Evolutionary conservation across 371 early-diverging fungal genomes (phyloP), one percentile per base, ranked within the genome.

Genomic region (Lichtheimia ramosa): DNA sequence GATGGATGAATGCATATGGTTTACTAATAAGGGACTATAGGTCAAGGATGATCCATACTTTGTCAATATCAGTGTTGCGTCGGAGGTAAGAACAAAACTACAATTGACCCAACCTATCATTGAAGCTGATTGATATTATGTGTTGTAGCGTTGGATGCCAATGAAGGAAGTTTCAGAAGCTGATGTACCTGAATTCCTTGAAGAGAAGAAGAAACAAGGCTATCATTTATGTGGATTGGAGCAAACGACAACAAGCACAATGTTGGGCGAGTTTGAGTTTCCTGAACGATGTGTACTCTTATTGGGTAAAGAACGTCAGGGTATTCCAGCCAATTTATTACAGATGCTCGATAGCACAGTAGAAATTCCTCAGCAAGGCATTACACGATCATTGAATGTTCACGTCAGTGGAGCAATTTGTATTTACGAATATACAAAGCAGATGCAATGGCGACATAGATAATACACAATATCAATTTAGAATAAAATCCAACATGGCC

Each of bases 311-410:
- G 87, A 87, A 62, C 58, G 68, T 20, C 68, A 79, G 59, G 88
- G 88, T 8, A 77, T 88, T 12, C 87, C 89, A 41, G 82, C 83
- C 2, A 51, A 74, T 53, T 65, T 85, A 12, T 65, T 88, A 43
- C 81, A 77, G 25, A 63, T 86, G 61, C 61, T 86, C 25, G 89
- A 88, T 61, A 71, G 75, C 28, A 70, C 84, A 8, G 70, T 88
- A 13, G 86, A 88, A 63, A 85, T 88, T 21, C 86, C 86, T 23
- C 89, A 88, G 60, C 84, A 81, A 63, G 89, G 89, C 27, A 71
- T 85, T 14, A 82, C 74, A 2, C 70, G 83, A 28, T 82, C 83
- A 14, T 64, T 88, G 51, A 88, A 88, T 58, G 89, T 88, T 0
- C 87, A 88, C 65, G 89, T 88, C 24, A 81, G 79, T 56, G 87